Conservation (phyloP, 1,284 basidiomycete genomes). For the Rhodotorula sp. region DNA sequence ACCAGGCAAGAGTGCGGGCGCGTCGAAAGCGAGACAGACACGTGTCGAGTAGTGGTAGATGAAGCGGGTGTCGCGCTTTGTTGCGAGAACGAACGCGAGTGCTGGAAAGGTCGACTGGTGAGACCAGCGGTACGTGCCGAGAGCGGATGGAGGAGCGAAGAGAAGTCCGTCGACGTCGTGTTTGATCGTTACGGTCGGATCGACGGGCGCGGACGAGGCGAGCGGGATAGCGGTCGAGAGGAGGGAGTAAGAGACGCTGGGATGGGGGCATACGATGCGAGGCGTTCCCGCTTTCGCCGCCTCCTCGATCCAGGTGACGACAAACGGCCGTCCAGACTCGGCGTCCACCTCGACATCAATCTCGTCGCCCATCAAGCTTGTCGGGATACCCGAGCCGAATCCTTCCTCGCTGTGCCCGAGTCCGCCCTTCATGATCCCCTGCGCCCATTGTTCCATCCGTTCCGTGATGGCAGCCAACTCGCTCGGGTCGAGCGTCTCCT, state of each 20-base stretch:
- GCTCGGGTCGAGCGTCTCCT: slow-evolving; percentile 82
- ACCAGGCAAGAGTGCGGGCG: slow-evolving; percentile 13
- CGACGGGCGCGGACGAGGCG: background rate
- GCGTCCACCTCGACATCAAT: slow-evolving; percentile 71
- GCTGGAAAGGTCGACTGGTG: slow-evolving; percentile 81
- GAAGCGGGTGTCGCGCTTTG: slow-evolving; percentile 83
- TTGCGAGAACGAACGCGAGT: slow-evolving; percentile 87
- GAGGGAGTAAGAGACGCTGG: slow-evolving; percentile 9
- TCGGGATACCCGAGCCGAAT: slow-evolving; percentile 63
- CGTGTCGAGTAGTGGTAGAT: slow-evolving; percentile 64
- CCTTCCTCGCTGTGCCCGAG: slow-evolving; percentile 53
- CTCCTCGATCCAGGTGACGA: slow-evolving; percentile 63
- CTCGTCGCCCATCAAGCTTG: slow-evolving; percentile 72
- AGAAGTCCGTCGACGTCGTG: slow-evolving; percentile 77
- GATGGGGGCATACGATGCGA: slow-evolving; percentile 23
- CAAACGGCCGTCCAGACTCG: slow-evolving; percentile 59
- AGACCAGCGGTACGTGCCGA: slow-evolving; percentile 57
- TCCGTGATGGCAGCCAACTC: slow-evolving; percentile 76
- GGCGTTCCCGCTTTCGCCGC: background rate
- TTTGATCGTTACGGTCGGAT: slow-evolving; percentile 59
- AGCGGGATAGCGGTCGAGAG: slow-evolving; percentile 35
- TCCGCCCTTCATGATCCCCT: slow-evolving; percentile 56
- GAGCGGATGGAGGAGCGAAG: slow-evolving; percentile 54
- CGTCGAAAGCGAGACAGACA: slow-evolving; percentile 64
- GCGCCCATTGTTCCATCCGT: slow-evolving; percentile 78